phyloP scores from a whole-genome alignment of 2,329 filamentous ascomycete species.

The Tolypocladium ophioglossoides region DNA sequence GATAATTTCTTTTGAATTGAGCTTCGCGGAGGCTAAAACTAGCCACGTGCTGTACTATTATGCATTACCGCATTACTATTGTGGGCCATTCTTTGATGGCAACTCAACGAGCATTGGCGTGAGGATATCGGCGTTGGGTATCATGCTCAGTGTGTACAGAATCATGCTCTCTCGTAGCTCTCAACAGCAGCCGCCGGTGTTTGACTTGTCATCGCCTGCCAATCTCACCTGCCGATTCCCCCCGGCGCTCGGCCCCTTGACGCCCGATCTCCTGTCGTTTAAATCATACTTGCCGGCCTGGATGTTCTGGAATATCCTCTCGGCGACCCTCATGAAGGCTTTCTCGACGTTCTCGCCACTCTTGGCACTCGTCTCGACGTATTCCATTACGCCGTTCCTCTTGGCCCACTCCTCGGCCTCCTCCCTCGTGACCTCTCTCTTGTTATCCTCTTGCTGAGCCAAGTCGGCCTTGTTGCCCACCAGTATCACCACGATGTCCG shows the following conservation, averaged over 20 bases:
- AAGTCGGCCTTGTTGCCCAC: constrained; percentile 95
- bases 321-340: constrained; percentile 86
- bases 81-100: background rate
- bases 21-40: background rate
- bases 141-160: constrained; percentile 10
- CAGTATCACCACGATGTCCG: constrained; percentile 86
- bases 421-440: constrained; percentile 66
- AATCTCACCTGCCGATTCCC: constrained; percentile 36
- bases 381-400: constrained; percentile 77
- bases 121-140: constrained; percentile 12
- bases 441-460: constrained; percentile 45
- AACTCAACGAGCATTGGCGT: background rate
- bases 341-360: constrained; percentile 88
- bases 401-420: constrained; percentile 89
- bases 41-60: background rate
- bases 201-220: constrained; percentile 24
- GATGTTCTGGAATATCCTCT: constrained; percentile 94
- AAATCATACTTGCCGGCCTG: constrained; percentile 91
- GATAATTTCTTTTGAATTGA: constrained; percentile 10
- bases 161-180: background rate
- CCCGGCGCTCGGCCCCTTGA: constrained; percentile 60
- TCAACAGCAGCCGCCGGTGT: constrained; percentile 38
- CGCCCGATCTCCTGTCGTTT: constrained; percentile 83
- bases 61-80: background rate
- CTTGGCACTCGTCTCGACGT: constrained; percentile 95